Evolutionary conservation across 2,329 filamentous ascomycete genomes (phyloP).

Genomic region (Calycina herbarum): DNA sequence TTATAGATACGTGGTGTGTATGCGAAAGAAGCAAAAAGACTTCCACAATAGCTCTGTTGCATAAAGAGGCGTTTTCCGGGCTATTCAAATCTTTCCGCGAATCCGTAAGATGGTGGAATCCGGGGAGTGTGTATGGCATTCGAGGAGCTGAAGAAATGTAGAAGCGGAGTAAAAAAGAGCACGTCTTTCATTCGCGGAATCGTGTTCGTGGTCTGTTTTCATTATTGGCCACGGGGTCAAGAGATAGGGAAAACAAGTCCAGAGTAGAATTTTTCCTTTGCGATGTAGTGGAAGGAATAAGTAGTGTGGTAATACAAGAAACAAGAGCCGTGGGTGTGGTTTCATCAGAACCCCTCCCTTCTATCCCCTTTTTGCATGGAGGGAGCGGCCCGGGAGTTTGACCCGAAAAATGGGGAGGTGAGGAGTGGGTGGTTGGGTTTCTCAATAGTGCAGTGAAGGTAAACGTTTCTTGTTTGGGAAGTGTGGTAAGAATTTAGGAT

Average conservation of each 20-base stretch:
- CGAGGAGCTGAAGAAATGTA: neutral
- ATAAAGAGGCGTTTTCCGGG: neutral
- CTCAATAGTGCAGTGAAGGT: neutral
- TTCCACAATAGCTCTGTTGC: neutral
- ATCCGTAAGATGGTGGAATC: neutral
- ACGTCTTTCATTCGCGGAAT: too few relatives aligned
- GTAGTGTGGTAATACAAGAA: neutral
- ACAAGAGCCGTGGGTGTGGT: neutral
- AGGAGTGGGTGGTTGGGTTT: neutral
- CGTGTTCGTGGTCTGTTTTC: too few relatives aligned
- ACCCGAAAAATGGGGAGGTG: neutral
- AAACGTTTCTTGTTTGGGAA: neutral
- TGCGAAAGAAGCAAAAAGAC: neutral
- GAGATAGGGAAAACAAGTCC: too few relatives aligned
- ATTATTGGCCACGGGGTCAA: too few relatives aligned
- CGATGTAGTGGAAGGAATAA: neutral
- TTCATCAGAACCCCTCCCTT: neutral
- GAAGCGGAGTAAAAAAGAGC: too few relatives aligned
- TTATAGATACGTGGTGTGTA: neutral
- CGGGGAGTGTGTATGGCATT: too few relatives aligned
- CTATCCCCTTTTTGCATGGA: neutral
- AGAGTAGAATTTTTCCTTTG: neutral
- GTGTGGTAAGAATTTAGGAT: neutral
- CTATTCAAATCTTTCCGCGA: neutral
- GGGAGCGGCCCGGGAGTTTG: neutral